A percentile compares a stretch with the other conserved stretches of the same genome.
Evolutionary conservation across 495 filamentous ascomycete genomes (phyloP).

Genomic region (Penicillium coffeae): DNA sequence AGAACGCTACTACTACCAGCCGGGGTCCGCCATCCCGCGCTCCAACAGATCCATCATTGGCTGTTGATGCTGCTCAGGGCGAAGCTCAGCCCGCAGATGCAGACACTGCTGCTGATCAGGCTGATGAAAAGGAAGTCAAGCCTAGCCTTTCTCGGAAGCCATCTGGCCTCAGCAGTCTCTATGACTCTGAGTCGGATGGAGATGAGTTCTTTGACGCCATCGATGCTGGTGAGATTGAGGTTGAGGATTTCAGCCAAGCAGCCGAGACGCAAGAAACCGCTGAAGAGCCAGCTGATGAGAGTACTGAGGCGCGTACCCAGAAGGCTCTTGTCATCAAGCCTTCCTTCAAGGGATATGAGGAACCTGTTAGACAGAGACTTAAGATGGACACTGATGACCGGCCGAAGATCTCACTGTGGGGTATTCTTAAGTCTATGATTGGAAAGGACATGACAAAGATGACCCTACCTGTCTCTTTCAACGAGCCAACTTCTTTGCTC

Average conservation of each 20-base stretch:
- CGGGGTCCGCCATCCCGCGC: constrained; percentile 30
- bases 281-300: constrained; percentile 40
- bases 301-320: constrained; percentile 43
- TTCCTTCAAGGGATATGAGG: constrained; percentile 88
- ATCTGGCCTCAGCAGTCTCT: constrained; percentile 47
- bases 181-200: constrained; percentile 76
- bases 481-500: constrained; percentile 95
- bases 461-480: constrained; percentile 97
- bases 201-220: constrained; percentile 98
- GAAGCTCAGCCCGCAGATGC: constrained; percentile 11
- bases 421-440: constrained; percentile 98
- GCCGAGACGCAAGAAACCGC: constrained; percentile 42
- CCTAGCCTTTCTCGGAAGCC: constrained; percentile 24
- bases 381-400: constrained; percentile 90
- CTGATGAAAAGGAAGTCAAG: constrained; percentile 2
- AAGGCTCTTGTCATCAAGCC: constrained; percentile 58
- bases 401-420: constrained; percentile 93
- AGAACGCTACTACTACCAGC: constrained; percentile 49
- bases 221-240: constrained; percentile 85
- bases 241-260: constrained; percentile 53
- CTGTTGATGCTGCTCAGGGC: constrained; percentile 14
- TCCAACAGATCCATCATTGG: constrained; percentile 10
- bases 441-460: constrained; percentile 99
- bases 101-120: constrained; percentile 3
- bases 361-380: constrained; percentile 68